Evolutionary conservation across 2,329 filamentous ascomycete species (phyloP).

Genomic region (Cadophora luteo-olivacea): DNA sequence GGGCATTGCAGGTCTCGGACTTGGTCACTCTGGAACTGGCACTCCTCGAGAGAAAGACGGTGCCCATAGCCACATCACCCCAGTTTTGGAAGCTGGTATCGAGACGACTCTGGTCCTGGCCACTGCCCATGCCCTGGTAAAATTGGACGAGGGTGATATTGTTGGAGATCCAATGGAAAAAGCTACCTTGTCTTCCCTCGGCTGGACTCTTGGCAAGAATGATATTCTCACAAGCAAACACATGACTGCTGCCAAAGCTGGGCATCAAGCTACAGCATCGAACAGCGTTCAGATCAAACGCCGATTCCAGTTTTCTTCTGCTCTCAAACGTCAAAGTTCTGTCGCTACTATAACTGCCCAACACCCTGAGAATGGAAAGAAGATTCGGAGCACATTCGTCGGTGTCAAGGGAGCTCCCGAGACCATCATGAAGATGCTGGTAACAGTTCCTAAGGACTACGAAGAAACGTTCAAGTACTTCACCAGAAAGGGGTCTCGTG

Average conservation of each 20-base stretch:
- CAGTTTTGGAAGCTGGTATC: slow-evolving; percentile 72
- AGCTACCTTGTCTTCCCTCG: slow-evolving; percentile 85
- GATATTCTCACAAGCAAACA: slow-evolving; percentile 79
- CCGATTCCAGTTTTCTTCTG: slow-evolving; percentile 97
- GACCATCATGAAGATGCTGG: slow-evolving; percentile 93
- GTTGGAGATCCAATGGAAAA: slow-evolving; percentile 99
- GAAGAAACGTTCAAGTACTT: slow-evolving; percentile 99
- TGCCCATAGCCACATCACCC: slow-evolving; percentile 79
- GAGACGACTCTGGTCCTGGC: slow-evolving; percentile 93
- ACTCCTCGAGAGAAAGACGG: slow-evolving; percentile 76
- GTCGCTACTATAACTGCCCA: slow-evolving; percentile 81
- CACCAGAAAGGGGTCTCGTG: slow-evolving; percentile 92
- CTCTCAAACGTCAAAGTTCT: slow-evolving; percentile 94
- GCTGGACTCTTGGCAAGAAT: slow-evolving; percentile 91
- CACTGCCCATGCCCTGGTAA: slow-evolving; percentile 93
- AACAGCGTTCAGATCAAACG: slow-evolving; percentile 94
- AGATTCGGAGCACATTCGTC: slow-evolving; percentile 85
- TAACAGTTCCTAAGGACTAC: slow-evolving; percentile 82
- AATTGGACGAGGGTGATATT: slow-evolving; percentile 94
- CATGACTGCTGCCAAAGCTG: slow-evolving; percentile 51
- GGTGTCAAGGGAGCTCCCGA: slow-evolving; percentile 97
- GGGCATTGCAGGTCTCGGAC: slow-evolving; percentile 87
- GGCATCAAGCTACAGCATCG: slow-evolving; percentile 55
- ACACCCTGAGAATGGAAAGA: slow-evolving; percentile 76
- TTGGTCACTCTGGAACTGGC: slow-evolving; percentile 71